These are phyloP conservation scores for Bolboschoenoplectus hybrid DNA, from an alignment of 202 grass and related monocot genomes.

Conservation along the genomic window DNA sequence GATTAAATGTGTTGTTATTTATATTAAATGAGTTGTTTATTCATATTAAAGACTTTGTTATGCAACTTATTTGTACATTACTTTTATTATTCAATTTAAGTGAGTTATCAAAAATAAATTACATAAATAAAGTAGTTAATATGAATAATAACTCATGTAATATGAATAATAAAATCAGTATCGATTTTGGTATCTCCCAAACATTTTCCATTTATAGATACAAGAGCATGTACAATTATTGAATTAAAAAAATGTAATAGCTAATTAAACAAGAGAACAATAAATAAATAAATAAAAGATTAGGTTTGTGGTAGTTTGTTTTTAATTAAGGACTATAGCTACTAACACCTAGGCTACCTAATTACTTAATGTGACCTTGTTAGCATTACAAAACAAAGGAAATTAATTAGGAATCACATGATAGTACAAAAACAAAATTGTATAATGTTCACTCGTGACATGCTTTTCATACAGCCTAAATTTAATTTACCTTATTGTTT, in stretches of 20 bases:
- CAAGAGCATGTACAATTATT: not conserved
- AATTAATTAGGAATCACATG: not conserved
- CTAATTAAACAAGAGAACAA: not conserved
- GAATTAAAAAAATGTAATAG: not conserved
- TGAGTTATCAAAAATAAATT: too few species aligned
- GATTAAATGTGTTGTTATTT: not conserved
- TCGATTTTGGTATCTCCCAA: too few species aligned
- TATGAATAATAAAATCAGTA: too few species aligned
- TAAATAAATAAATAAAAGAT: not conserved
- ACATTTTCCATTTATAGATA: too few species aligned
- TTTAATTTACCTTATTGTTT: not conserved
- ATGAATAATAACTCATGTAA: too few species aligned
- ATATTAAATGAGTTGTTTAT: not conserved
- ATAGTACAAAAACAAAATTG: not conserved
- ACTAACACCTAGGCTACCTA: not conserved
- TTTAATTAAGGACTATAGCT: not conserved
- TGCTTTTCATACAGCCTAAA: not conserved
- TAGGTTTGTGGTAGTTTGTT: not conserved
- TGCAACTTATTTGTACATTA: too few species aligned
- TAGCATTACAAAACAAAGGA: not conserved
- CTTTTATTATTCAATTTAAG: too few species aligned
- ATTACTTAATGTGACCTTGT: not conserved
- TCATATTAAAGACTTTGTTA: too few species aligned
- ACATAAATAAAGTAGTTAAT: too few species aligned
- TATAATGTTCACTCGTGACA: not conserved